Evolutionary conservation across 768 basidiomycete genomes (phyloP).

Genomic region (Serendipita vermifera): DNA sequence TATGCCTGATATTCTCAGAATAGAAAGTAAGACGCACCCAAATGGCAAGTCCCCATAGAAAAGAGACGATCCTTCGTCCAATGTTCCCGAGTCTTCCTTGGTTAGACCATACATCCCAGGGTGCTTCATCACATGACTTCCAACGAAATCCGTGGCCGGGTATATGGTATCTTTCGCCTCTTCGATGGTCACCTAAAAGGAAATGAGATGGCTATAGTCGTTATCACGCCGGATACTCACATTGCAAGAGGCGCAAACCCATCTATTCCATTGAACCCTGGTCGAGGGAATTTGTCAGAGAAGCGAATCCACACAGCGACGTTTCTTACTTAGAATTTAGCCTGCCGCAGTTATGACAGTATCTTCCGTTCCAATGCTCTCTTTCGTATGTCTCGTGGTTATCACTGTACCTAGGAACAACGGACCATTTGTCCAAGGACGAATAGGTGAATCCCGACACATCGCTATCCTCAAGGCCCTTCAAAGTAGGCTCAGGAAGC

Average conservation of each 20-base stretch:
- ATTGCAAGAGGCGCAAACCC: slow-evolving; percentile 52
- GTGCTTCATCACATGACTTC: no score
- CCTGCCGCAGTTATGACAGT: slow-evolving; percentile 56
- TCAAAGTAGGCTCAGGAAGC: neutral
- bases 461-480: neutral
- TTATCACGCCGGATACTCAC: slow-evolving; percentile 25
- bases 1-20: no score
- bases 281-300: slow-evolving; percentile 8
- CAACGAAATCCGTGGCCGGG: slow-evolving; percentile 53
- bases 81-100: no score
- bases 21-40: no score
- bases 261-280: slow-evolving; percentile 62
- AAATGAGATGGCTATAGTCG: slow-evolving; percentile 31
- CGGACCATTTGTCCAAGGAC: neutral
- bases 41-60: no score
- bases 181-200: slow-evolving; percentile 51
- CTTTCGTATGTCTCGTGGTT: neutral
- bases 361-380: slow-evolving; percentile 38
- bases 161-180: slow-evolving; percentile 43
- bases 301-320: neutral
- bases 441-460: neutral
- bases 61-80: no score
- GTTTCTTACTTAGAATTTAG: slow-evolving; percentile 52
- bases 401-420: neutral
- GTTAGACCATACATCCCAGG: no score